A percentile compares a stretch with the other conserved stretches of the same genome.
These are phyloP conservation scores for Prunus campanulata DNA, from an alignment of 306 rosid genomes.

Conservation along the genomic window DNA sequence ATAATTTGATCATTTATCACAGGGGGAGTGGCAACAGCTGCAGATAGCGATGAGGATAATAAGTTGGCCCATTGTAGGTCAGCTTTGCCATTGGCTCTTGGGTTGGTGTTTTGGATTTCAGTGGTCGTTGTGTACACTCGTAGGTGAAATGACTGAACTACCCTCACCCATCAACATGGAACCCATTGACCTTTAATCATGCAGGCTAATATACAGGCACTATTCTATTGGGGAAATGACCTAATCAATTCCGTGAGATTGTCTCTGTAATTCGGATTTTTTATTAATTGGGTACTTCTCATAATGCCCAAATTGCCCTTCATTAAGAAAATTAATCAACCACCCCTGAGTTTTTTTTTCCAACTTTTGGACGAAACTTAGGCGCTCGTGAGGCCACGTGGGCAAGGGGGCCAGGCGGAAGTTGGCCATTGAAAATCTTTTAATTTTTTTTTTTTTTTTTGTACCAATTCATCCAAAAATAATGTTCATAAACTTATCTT, in stretches of 20 bases:
- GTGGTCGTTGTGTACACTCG: conserved; percentile 22
- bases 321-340: background rate
- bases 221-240: background rate
- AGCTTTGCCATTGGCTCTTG: conserved; percentile 34
- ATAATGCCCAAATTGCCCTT: background rate
- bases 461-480: conserved; percentile 1
- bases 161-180: conserved; percentile 15
- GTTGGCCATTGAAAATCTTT: background rate
- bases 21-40: conserved; percentile 63
- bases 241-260: background rate
- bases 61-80: conserved; percentile 69
- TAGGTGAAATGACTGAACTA: conserved; percentile 26
- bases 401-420: conserved; percentile 1
- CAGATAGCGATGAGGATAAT: conserved; percentile 63
- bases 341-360: background rate
- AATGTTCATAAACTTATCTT: conserved; percentile 8
- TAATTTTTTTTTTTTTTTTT: background rate
- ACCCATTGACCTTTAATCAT: conserved; percentile 37
- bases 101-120: conserved; percentile 41
- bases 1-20: conserved; percentile 8
- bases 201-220: background rate
- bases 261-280: background rate
- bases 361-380: conserved; percentile 17
- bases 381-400: conserved; percentile 38
- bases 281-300: background rate